phyloP scores from a whole-genome alignment of 2,329 filamentous ascomycete species.

The Aspergillus persii region DNA sequence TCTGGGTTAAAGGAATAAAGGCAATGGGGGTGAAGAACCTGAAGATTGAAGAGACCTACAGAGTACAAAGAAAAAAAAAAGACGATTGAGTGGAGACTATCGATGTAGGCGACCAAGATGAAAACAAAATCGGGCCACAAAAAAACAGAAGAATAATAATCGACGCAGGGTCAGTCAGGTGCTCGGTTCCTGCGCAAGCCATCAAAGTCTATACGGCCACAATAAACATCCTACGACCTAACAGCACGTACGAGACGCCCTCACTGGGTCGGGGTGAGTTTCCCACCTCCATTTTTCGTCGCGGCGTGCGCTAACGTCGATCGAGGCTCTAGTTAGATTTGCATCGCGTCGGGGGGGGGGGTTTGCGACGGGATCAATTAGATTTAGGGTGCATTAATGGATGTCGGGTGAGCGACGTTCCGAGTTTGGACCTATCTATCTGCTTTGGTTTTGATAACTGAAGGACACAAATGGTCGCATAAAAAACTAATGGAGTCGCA shows the following conservation, averaged over 20 bases:
- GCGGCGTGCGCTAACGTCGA: background rate
- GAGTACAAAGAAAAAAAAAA: background rate
- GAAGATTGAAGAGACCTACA: no score
- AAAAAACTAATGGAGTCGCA: no score
- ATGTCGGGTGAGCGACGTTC: no score
- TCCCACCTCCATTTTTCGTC: background rate
- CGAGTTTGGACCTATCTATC: background rate
- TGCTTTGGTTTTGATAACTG: background rate
- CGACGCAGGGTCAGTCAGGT: background rate
- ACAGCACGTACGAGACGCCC: background rate
- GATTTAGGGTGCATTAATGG: background rate
- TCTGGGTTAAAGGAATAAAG: no score
- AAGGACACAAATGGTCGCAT: no score
- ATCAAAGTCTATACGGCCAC: constrained; percentile 11
- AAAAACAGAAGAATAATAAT: constrained; percentile 14
- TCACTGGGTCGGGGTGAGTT: background rate
- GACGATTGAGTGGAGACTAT: background rate
- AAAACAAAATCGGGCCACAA: background rate
- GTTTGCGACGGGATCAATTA: background rate
- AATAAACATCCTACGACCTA: background rate
- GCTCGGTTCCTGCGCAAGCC: constrained; percentile 25
- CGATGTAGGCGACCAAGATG: background rate
- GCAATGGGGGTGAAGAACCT: no score
- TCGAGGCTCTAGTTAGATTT: background rate
- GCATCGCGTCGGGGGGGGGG: background rate